Percentiles rank a stretch among this genome's conserved stretches.
Conservation (phyloP, 768 basidiomycete genomes). For the Russula compacta region DNA sequence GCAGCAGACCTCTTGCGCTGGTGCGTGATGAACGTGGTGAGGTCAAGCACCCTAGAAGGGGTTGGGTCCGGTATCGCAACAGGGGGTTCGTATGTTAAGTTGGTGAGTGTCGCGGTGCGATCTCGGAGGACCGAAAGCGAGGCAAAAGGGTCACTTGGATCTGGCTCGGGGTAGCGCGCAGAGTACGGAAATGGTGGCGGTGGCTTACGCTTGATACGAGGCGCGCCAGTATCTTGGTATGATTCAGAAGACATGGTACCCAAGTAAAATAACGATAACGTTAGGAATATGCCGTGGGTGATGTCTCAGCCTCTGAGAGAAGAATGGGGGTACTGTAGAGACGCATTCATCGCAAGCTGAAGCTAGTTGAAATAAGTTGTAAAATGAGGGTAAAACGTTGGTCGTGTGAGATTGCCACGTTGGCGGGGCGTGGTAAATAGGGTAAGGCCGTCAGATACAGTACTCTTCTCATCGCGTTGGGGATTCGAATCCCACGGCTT, state of each 20-base stretch:
- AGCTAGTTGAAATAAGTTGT: slow-evolving; percentile 12
- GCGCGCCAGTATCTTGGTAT: neutral
- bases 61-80: neutral
- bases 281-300: neutral
- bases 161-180: slow-evolving; percentile 53
- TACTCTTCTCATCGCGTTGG: slow-evolving; percentile 5
- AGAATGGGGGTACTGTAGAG: neutral
- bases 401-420: slow-evolving; percentile 13
- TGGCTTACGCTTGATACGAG: slow-evolving; percentile 44
- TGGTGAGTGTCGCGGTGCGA: slow-evolving; percentile 26
- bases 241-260: slow-evolving; percentile 4
- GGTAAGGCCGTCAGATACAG: slow-evolving; percentile 1
- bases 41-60: slow-evolving; percentile 9
- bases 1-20: slow-evolving; percentile 1
- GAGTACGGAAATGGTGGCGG: slow-evolving; percentile 44
- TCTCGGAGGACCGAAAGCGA: slow-evolving; percentile 57
- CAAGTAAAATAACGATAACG: neutral
- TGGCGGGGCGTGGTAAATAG: slow-evolving; percentile 7
- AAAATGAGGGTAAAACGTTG: slow-evolving; percentile 15
- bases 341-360: neutral
- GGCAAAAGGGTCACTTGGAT: slow-evolving; percentile 62
- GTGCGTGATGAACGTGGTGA: slow-evolving; percentile 6
- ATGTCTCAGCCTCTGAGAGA: neutral
- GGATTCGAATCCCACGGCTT: neutral
- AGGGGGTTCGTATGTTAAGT: slow-evolving; percentile 1